A percentile compares a stretch with the other conserved stretches of the same genome.
Evolutionary conservation across 2,329 filamentous ascomycete species (phyloP).

Genomic region (Fusarium xylarioides): DNA sequence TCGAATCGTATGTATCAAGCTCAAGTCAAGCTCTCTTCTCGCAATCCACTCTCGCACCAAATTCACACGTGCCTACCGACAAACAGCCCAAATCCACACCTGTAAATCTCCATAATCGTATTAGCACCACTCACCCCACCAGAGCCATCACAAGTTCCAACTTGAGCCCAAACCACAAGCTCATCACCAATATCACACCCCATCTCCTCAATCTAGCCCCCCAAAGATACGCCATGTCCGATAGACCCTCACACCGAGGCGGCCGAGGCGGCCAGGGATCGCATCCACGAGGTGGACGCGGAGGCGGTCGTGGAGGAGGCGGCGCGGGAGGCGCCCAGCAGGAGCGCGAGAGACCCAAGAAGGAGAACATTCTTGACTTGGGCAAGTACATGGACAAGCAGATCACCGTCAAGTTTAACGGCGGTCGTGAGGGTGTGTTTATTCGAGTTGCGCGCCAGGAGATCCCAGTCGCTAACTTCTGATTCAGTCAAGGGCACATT

Average conservation of each 20-base stretch:
- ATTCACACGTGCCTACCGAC: neutral
- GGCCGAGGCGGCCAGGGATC: slow-evolving; percentile 56
- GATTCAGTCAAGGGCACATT: slow-evolving; percentile 81
- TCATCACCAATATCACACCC: slow-evolving; percentile 22
- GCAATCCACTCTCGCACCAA: neutral
- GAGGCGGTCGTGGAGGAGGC: slow-evolving; percentile 58
- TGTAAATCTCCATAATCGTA: neutral
- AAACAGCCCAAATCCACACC: neutral
- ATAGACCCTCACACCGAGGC: slow-evolving; percentile 59
- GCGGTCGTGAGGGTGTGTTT: slow-evolving; percentile 81
- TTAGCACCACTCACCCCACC: slow-evolving; percentile 31
- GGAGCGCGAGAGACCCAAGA: slow-evolving; percentile 83
- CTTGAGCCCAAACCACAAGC: slow-evolving; percentile 25
- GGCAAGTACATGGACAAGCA: slow-evolving; percentile 97
- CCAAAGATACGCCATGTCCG: slow-evolving; percentile 54
- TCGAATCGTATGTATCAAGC: slow-evolving; percentile 1
- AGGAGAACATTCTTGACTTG: slow-evolving; percentile 97
- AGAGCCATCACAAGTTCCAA: slow-evolving; percentile 35
- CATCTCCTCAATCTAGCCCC: slow-evolving; percentile 1
- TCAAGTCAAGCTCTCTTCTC: slow-evolving; percentile 2
- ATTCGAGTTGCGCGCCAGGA: neutral
- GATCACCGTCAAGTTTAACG: slow-evolving; percentile 96
- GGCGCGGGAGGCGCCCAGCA: slow-evolving; percentile 54
- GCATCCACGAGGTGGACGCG: slow-evolving; percentile 54
- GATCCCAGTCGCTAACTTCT: slow-evolving; percentile 11